Conservation (phyloP, 805 yeast species). For the Saturnispora sanitii region DNA sequence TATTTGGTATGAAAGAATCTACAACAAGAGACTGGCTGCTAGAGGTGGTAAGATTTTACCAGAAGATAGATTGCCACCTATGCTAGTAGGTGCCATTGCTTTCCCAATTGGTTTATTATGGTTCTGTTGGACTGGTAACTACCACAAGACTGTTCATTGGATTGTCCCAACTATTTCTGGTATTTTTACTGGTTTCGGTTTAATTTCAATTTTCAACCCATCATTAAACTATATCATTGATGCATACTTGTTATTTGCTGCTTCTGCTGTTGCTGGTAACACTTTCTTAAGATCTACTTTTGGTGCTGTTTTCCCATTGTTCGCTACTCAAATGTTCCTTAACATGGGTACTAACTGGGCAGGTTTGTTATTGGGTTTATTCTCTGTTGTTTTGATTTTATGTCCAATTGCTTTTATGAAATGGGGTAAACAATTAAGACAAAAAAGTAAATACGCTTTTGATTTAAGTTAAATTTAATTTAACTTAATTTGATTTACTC, state of each 20-base stretch:
- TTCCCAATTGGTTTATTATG: conserved; percentile 77
- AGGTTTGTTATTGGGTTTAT: conserved; percentile 56
- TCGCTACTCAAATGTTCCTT: conserved; percentile 61
- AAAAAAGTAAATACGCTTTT: conserved; percentile 46
- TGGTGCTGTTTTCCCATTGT: conserved; percentile 47
- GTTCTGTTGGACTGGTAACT: conserved; percentile 85
- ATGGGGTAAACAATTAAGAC: conserved; percentile 49
- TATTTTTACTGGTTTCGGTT: conserved; percentile 55
- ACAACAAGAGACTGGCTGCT: conserved; percentile 35
- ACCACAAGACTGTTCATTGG: conserved; percentile 64
- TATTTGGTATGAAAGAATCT: conserved; percentile 46
- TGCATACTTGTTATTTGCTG: conserved; percentile 59
- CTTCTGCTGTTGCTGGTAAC: conserved; percentile 70
- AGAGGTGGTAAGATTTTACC: conserved; percentile 59
- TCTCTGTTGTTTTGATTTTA: conserved; percentile 48
- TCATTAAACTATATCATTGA: conserved; percentile 67
- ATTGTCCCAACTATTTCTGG: conserved; percentile 68
- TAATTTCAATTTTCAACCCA: conserved; percentile 58
- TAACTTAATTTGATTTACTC: neutral
- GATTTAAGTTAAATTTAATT: conserved; percentile 10
- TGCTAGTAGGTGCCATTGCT: conserved; percentile 59
- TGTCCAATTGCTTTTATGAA: conserved; percentile 59
- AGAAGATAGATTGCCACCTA: conserved; percentile 68
- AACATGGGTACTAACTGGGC: conserved; percentile 73
- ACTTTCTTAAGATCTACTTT: conserved; percentile 58